Conservation (phyloP, 805 yeast genomes). For the Lachancea nothofagi region DNA sequence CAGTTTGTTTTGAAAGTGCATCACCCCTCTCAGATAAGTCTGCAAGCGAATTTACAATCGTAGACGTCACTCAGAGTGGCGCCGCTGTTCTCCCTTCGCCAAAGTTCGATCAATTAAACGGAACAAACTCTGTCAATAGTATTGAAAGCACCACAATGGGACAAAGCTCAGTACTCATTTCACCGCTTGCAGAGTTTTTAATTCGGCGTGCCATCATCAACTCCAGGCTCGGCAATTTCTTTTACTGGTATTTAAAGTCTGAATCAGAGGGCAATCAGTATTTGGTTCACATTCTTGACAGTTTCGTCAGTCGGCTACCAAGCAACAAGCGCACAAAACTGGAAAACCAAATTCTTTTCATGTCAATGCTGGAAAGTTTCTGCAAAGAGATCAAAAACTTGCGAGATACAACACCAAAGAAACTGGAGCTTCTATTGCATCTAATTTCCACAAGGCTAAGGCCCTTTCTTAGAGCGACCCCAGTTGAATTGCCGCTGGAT, state of each 20-base stretch:
- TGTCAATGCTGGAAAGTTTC: constrained; percentile 56
- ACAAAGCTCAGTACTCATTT: constrained; percentile 31
- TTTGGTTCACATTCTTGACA: constrained; percentile 44
- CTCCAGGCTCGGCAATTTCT: constrained; percentile 65
- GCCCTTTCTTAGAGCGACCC: constrained; percentile 38
- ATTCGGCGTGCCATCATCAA: constrained; percentile 65
- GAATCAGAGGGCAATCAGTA: constrained; percentile 67
- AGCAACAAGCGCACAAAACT: constrained; percentile 29
- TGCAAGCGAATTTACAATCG: constrained; percentile 37
- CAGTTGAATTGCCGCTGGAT: constrained; percentile 74
- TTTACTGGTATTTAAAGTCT: constrained; percentile 89
- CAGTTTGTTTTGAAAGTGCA: constrained; percentile 67
- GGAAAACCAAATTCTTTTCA: constrained; percentile 61
- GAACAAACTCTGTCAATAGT: constrained; percentile 13
- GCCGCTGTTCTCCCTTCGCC: constrained; percentile 14
- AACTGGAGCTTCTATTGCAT: constrained; percentile 59
- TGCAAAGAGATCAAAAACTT: constrained; percentile 57
- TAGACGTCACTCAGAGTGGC: constrained; percentile 30
- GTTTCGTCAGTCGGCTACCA: constrained; percentile 37
- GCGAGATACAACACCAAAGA: constrained; percentile 74
- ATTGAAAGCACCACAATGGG: constrained; percentile 12
- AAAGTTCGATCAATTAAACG: constrained; percentile 5
- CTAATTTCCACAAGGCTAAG: constrained; percentile 35
- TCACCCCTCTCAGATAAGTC: constrained; percentile 27
- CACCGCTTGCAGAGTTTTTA: constrained; percentile 70